These are phyloP conservation scores for Ceratobasidium sp. DNA, from an alignment of 1,284 basidiomycete genomes.

Conservation along the genomic window DNA sequence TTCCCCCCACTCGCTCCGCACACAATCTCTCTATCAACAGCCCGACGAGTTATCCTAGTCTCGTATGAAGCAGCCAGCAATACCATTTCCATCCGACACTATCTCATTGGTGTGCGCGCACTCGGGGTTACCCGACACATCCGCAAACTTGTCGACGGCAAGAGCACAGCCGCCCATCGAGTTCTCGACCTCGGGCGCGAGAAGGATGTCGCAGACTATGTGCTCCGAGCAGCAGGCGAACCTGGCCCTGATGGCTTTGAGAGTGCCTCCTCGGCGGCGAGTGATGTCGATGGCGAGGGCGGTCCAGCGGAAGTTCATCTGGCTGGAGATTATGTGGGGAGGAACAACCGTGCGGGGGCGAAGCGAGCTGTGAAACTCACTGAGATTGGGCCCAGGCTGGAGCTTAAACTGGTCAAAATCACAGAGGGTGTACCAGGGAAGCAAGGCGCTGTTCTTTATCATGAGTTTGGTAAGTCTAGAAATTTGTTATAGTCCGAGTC, in stretches of 20 bases:
- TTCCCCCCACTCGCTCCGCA: conserved; percentile 88
- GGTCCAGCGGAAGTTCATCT: conserved; percentile 79
- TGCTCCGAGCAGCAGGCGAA: conserved; percentile 78
- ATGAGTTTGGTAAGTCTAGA: conserved; percentile 78
- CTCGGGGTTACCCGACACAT: conserved; percentile 94
- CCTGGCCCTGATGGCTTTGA: conserved; percentile 77
- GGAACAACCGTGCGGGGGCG: conserved; percentile 91
- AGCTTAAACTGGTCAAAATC: conserved; percentile 93
- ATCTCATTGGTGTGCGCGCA: conserved; percentile 93
- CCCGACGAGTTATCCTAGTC: conserved; percentile 91
- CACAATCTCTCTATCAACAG: conserved; percentile 79
- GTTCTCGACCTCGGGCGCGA: conserved; percentile 87
- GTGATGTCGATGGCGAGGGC: conserved; percentile 86
- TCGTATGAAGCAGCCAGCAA: conserved; percentile 89
- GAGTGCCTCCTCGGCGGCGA: conserved; percentile 71
- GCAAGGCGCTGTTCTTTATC: conserved; percentile 89
- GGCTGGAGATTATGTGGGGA: conserved; percentile 92
- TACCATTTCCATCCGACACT: conserved; percentile 95
- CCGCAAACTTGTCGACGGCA: conserved; percentile 86
- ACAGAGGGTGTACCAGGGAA: conserved; percentile 92
- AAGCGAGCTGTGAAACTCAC: conserved; percentile 91
- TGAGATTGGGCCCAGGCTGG: conserved; percentile 96
- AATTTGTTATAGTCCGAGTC: background rate
- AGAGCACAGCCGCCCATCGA: conserved; percentile 53
- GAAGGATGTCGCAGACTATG: conserved; percentile 95